Conservation (phyloP, 192 early-diverging fungal genomes). For the Coemansia javaensis region DNA sequence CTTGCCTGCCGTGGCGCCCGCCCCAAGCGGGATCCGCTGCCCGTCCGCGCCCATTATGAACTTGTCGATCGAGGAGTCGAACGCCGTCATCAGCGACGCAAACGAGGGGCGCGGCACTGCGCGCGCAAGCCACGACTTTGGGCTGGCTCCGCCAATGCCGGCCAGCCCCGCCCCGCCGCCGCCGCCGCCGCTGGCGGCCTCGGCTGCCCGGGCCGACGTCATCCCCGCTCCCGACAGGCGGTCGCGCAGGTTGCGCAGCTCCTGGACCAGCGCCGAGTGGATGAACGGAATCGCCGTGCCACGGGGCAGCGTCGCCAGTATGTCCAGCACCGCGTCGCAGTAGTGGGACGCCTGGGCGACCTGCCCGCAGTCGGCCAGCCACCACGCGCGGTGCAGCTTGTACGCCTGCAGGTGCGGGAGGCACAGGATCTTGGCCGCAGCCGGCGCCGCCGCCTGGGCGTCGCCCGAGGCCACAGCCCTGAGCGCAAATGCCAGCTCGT, state of each 20-base stretch:
- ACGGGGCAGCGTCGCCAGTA: constrained; percentile 66
- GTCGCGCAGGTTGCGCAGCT: constrained; percentile 68
- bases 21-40: constrained; percentile 21
- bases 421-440: constrained; percentile 8
- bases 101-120: constrained; percentile 49
- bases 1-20: constrained; percentile 12
- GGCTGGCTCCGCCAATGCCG: constrained; percentile 32
- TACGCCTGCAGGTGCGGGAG: constrained; percentile 89
- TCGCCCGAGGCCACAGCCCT: constrained; percentile 44
- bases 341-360: constrained; percentile 69
- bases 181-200: constrained; percentile 26
- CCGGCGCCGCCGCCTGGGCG: constrained; percentile 4
- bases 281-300: constrained; percentile 72
- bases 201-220: constrained; percentile 34
- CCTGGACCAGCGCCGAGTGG: constrained; percentile 63
- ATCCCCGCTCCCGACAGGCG: constrained; percentile 52
- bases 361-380: constrained; percentile 76
- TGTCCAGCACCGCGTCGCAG: constrained; percentile 67
- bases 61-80: constrained; percentile 58
- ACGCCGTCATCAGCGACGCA: constrained; percentile 50
- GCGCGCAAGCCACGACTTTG: constrained; percentile 54
- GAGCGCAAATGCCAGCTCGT: constrained; percentile 67
- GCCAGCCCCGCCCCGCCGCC: too few species aligned
- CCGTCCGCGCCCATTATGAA: constrained; percentile 60
- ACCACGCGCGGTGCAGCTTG: constrained; percentile 79